Base-by-base conservation (phyloP, 2,329 filamentous ascomycete genomes). In the Aspergillus jensenii region DNA sequence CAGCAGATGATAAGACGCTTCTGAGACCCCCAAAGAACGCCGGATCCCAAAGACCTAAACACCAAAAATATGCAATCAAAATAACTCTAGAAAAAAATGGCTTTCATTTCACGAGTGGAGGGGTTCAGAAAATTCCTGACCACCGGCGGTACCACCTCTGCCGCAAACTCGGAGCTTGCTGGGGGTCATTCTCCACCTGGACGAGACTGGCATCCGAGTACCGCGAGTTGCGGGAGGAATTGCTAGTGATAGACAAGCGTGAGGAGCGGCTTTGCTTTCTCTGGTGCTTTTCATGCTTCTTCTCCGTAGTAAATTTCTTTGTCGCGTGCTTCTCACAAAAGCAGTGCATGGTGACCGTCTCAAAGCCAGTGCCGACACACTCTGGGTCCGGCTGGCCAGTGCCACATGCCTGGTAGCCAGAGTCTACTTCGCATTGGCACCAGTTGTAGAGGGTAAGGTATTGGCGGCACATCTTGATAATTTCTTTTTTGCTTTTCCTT, bases 321-420 rank as follows among this genome's bases (percentile, higher is more conserved):
- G 65, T 70, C 25, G 71, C 72, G 45, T 76, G 74, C 3, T 60
- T 60, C 55, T 72, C 64, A 62, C 74, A 76, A 64, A 74, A 76
- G 52, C 73, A 75, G 44, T 76, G 71, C 72, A 76, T 71, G 41
- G 71, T 71, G 3, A 75, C 71, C 2, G 70, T 72, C 50, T 76
- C 68, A 15, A 73, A 49, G 1, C 70, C 71, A 11, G 67, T 63
- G 52, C 58, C 64, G 52, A 54, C 63, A 43, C 68, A 67, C 47
- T 64, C 65, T 19, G 64, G 64, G 15, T 37, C 3, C 15, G 35
- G 35, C 15, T 37, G 35, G 45, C 67, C 63, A 31, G 62, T 61
- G 11, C 69, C 58, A 43, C 74, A 76, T 45, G 68, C 52, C 37
- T 62, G 67, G 44, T 71, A 62, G 15, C 74, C 68, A 15, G 68